Percentiles rank a stretch among this genome's conserved stretches.
These are phyloP conservation scores for Stachybotrys chartarum DNA, from an alignment of 2,329 filamentous ascomycete genomes.

Conservation along the genomic window DNA sequence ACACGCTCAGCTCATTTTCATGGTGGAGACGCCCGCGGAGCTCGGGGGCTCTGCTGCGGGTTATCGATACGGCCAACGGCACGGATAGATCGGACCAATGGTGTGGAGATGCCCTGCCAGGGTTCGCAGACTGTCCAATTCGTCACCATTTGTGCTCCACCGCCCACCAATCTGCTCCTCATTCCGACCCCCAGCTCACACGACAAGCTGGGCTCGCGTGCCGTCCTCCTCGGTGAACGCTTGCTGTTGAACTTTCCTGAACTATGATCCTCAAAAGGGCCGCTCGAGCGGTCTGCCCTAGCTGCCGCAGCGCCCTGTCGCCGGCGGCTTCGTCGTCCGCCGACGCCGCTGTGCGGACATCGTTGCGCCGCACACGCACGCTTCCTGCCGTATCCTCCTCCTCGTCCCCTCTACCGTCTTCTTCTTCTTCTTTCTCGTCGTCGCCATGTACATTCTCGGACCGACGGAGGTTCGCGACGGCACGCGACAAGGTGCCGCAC, in stretches of 20 bases:
- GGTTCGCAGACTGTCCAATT: background rate
- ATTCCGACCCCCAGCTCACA: background rate
- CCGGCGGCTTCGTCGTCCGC: background rate
- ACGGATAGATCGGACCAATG: background rate
- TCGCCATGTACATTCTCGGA: background rate
- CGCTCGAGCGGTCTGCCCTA: background rate
- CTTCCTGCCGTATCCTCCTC: background rate
- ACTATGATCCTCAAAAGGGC: background rate
- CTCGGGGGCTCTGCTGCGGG: too few relatives aligned
- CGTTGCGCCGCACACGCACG: background rate
- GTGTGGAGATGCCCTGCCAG: background rate
- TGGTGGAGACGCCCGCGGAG: too few relatives aligned
- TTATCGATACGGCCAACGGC: background rate
- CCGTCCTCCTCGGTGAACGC: background rate
- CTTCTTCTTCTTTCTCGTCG: background rate
- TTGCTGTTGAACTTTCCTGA: background rate
- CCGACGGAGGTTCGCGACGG: conserved; percentile 13
- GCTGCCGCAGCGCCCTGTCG: background rate
- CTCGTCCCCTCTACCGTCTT: background rate
- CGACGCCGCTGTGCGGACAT: background rate
- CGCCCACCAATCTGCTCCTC: background rate
- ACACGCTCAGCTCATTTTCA: too few relatives aligned
- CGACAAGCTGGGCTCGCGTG: background rate
- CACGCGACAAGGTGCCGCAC: conserved; percentile 7
- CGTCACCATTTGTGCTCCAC: background rate